Evolutionary conservation across 495 filamentous ascomycete genomes (phyloP).

Genomic region (Gamarada debralockiae): DNA sequence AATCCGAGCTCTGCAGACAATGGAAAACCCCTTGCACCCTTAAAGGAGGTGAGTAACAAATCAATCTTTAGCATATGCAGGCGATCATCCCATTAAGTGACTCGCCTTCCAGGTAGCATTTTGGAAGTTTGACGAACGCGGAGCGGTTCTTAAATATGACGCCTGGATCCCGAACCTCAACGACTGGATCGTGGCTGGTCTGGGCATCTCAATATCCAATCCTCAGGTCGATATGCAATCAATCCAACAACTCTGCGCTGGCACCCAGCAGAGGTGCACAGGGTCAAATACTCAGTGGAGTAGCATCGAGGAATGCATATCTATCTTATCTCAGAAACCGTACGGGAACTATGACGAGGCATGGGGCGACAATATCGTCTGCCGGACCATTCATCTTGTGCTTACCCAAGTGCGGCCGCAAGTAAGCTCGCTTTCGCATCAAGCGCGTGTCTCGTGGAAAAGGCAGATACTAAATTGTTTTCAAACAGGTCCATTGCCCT

Average conservation of each 20-base stretch:
- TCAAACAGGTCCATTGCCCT: conserved; percentile 32
- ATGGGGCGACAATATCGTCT: conserved; percentile 38
- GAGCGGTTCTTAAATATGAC: conserved; percentile 33
- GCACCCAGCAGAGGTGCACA: conserved; percentile 28
- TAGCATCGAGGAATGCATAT: conserved; percentile 26
- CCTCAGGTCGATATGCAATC: conserved; percentile 21
- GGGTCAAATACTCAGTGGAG: conserved; percentile 32
- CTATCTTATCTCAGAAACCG: conserved; percentile 21
- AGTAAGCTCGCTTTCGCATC: conserved; percentile 21
- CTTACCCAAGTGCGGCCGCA: conserved; percentile 33
- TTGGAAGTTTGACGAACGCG: conserved; percentile 31
- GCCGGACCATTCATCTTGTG: conserved; percentile 34
- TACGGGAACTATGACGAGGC: conserved; percentile 37
- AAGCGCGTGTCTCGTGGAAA: neutral
- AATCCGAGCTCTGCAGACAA: conserved; percentile 25
- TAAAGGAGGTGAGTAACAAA: conserved; percentile 21
- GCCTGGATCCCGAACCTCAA: conserved; percentile 35
- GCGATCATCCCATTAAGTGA: neutral
- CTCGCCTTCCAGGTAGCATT: conserved; percentile 26
- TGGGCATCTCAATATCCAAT: conserved; percentile 20
- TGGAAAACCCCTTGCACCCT: conserved; percentile 25
- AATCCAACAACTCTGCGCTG: conserved; percentile 28
- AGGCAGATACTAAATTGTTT: neutral
- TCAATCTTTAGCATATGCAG: neutral
- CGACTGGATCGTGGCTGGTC: conserved; percentile 24